Base-by-base conservation (phyloP, 441 rosid species). In the Corymbia citriodora region DNA sequence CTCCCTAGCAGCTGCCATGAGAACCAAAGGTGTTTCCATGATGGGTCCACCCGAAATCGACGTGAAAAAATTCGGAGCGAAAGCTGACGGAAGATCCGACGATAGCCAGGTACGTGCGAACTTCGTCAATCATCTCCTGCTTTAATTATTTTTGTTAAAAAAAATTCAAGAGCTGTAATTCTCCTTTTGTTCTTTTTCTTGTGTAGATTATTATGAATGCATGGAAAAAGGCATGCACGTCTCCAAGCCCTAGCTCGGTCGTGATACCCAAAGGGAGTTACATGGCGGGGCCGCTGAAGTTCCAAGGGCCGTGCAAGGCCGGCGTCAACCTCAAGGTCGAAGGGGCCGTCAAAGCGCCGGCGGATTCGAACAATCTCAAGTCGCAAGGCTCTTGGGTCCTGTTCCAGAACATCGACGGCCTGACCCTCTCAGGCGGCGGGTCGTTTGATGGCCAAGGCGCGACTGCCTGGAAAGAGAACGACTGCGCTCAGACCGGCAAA, bases 401-500 rank as follows among this genome's bases (percentile, higher is more conserved):
- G 49, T 92, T 97, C 92, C 85, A 83, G 8, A 29, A 88, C 52
- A 55, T 96, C 8, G 90, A 94, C 4, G 81, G 88, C 17, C 91
- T 96, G 9, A 93, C 92, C 2, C 17, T 96, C 52, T 79, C 90
- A 13, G 98, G 98, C 4, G 93, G 93, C 33, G 97, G 98, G 36
- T 57, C 88, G 15, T 94, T 97, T 27, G 97, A 97, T 29, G 99
- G 97, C 57, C 93, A 94, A 90, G 98, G 98, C 0, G 82, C 54
- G 4, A 23, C 54, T 1, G 95, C 93, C 36, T 96, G 98, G 96
- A 55, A 83, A 5, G 50, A 86, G 55, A 93, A 91, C 13, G 23
- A 89, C 25, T 95, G 98, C 23, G 72, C 23, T 49, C 83, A 88
- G 70, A 91, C 63, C 0, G 65, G 63, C 2, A 19, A 91, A 2